These are phyloP conservation scores for Paragyromitra xinjiangensis DNA, from an alignment of 495 filamentous ascomycete genomes.

Conservation along the genomic window DNA sequence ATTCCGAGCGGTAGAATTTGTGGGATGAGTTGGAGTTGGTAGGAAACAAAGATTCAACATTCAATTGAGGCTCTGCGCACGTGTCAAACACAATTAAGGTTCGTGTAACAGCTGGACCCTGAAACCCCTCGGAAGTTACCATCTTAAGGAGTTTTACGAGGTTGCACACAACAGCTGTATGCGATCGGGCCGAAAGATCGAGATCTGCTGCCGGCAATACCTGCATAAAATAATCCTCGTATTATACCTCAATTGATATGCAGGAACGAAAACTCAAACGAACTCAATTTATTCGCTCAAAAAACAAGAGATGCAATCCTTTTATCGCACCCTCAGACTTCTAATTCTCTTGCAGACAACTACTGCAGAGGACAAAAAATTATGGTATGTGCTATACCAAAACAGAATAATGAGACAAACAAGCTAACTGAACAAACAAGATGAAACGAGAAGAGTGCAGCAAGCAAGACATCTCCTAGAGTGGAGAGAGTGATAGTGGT, in stretches of 20 bases:
- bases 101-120: constrained; percentile 32
- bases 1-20: constrained; percentile 1
- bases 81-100: constrained; percentile 29
- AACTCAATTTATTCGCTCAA: constrained; percentile 33
- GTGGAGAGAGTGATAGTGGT: constrained; percentile 7
- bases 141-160: not conserved
- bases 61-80: constrained; percentile 9
- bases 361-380: constrained; percentile 1
- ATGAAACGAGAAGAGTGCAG: constrained; percentile 31
- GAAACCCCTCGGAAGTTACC: not conserved
- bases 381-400: constrained; percentile 24
- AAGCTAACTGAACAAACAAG: constrained; percentile 21
- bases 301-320: constrained; percentile 28
- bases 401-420: constrained; percentile 16
- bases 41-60: not conserved
- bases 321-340: not conserved
- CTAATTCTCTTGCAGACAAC: not conserved
- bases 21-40: not conserved
- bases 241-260: constrained; percentile 2
- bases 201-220: constrained; percentile 3
- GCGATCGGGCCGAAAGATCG: constrained; percentile 7
- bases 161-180: not conserved
- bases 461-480: constrained; percentile 38
- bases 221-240: not conserved
- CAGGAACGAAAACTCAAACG: constrained; percentile 9